phyloP scores from a whole-genome alignment of 176 grass and related monocot species.

The Carex pumila region DNA sequence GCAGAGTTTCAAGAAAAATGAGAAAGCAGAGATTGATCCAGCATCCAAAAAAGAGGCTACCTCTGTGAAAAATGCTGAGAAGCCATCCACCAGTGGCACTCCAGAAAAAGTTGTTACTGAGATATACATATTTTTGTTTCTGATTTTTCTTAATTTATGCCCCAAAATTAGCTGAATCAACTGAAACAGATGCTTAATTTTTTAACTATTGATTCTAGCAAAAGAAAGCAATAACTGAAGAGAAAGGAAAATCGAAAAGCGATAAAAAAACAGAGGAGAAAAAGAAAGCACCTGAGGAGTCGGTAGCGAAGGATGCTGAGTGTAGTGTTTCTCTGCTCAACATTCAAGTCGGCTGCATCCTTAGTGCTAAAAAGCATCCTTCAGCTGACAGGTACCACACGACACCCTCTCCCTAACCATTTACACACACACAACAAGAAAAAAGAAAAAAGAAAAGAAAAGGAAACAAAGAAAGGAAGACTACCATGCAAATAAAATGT shows the following conservation, averaged over 20 bases:
- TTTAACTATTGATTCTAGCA: slow-evolving; percentile 6
- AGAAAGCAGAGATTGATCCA: slow-evolving; percentile 46
- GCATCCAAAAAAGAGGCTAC: slow-evolving; percentile 49
- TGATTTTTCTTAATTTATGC: background rate
- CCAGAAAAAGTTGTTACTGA: slow-evolving; percentile 38
- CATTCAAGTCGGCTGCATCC: slow-evolving; percentile 80
- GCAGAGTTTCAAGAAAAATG: slow-evolving; percentile 47
- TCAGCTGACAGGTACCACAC: slow-evolving; percentile 83
- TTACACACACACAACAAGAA: background rate
- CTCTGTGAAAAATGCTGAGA: slow-evolving; percentile 38
- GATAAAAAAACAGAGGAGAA: slow-evolving; percentile 53
- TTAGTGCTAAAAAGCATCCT: slow-evolving; percentile 89
- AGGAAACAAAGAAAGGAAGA: background rate
- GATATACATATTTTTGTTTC: slow-evolving; percentile 20
- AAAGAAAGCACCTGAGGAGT: slow-evolving; percentile 52
- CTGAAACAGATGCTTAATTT: background rate
- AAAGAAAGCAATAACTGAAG: slow-evolving; percentile 40
- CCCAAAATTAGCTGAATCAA: slow-evolving; percentile 13
- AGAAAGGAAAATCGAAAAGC: slow-evolving; percentile 42
- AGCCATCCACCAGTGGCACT: slow-evolving; percentile 28
- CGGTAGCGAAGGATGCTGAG: slow-evolving; percentile 71
- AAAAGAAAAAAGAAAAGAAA: background rate
- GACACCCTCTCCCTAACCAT: background rate
- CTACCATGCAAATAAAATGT: background rate
- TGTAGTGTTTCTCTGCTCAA: slow-evolving; percentile 73